phyloP scores from a whole-genome alignment of 257 asterid species.

The Capsicum chinense region DNA sequence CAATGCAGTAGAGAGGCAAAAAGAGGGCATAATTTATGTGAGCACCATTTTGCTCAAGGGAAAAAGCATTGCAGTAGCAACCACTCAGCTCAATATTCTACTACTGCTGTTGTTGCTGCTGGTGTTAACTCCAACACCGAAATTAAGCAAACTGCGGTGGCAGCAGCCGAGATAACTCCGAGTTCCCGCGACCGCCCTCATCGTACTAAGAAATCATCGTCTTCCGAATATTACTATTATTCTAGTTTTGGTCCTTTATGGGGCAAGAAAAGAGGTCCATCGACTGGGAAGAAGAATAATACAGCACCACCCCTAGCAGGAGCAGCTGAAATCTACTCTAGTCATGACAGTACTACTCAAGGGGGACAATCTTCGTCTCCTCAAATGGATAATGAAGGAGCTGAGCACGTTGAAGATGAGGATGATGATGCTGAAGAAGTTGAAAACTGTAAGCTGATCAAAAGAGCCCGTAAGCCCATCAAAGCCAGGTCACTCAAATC shows the following conservation, averaged over 20 bases:
- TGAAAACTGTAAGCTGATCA: slow-evolving; percentile 38
- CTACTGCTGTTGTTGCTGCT: background rate
- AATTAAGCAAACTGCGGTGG: background rate
- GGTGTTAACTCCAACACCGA: slow-evolving; percentile 3
- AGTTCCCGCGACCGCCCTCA: slow-evolving; percentile 41
- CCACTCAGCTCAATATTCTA: no score
- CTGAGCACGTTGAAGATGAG: slow-evolving; percentile 45
- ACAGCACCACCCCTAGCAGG: no score
- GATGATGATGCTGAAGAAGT: slow-evolving; percentile 34
- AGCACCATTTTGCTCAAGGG: no score
- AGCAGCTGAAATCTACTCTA: slow-evolving; percentile 13
- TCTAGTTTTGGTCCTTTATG: slow-evolving; percentile 83
- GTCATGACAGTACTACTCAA: background rate
- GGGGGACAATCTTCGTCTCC: slow-evolving; percentile 30
- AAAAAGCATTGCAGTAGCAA: no score
- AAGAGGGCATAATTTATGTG: no score
- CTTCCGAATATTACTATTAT: slow-evolving; percentile 65
- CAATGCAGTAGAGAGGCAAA: no score
- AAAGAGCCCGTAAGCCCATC: slow-evolving; percentile 63
- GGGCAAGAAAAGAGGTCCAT: slow-evolving; percentile 65
- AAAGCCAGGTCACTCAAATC: slow-evolving; percentile 87
- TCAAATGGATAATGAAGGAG: slow-evolving; percentile 28
- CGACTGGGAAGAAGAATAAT: slow-evolving; percentile 18
- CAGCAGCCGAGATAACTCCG: slow-evolving; percentile 30
- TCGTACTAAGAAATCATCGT: slow-evolving; percentile 43